Conservation (phyloP, 2,329 filamentous ascomycete species). For the Sclerotinia minor region DNA sequence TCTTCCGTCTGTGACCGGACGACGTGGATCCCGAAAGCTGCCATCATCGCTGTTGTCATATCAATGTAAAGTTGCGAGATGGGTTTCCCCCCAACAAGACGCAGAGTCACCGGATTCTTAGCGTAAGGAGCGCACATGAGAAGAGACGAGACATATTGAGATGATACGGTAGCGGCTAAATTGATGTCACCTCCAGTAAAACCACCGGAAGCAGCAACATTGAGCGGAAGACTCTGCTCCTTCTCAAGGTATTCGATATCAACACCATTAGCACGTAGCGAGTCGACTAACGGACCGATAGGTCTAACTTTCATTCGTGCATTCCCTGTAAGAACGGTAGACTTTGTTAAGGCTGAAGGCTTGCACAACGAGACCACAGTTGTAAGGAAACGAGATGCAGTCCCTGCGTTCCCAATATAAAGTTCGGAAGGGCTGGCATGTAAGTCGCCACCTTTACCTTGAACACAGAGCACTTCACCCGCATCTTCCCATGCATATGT, state of each 20-base stretch:
- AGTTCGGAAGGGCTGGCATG: conserved; percentile 73
- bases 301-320: conserved; percentile 94
- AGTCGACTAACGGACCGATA: conserved; percentile 90
- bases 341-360: conserved; percentile 57
- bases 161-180: conserved; percentile 91
- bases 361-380: conserved; percentile 84
- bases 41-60: conserved; percentile 99
- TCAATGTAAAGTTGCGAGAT: conserved; percentile 98
- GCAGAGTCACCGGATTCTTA: conserved; percentile 86
- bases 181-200: conserved; percentile 86
- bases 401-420: conserved; percentile 95
- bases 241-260: conserved; percentile 81
- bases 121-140: conserved; percentile 97
- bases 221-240: conserved; percentile 78
- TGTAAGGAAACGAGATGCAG: conserved; percentile 91
- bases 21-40: conserved; percentile 81
- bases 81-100: conserved; percentile 91
- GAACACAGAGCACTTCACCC: conserved; percentile 85
- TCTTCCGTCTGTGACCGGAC: conserved; percentile 73
- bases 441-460: conserved; percentile 85
- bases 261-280: conserved; percentile 83
- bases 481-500: conserved; percentile 93
- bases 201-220: conserved; percentile 78
- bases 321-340: conserved; percentile 87
- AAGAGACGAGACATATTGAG: conserved; percentile 97